Conservation (phyloP, 2,329 filamentous ascomycete genomes). For the Fragosphaeria purpurea region DNA sequence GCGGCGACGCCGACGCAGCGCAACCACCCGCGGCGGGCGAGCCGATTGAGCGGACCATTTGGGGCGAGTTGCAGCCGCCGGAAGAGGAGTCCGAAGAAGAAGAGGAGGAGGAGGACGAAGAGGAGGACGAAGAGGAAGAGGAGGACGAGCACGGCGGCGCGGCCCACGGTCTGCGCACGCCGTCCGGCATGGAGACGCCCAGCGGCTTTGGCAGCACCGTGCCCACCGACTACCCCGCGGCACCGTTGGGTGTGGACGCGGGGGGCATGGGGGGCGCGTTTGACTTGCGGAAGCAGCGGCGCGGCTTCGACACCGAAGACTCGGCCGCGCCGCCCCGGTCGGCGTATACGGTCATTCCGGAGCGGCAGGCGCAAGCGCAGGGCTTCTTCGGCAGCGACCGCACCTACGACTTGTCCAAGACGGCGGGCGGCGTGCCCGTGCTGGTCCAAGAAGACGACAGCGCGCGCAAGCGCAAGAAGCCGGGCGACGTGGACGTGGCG, state of each 20-base stretch:
- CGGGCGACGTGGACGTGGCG: slow-evolving; percentile 86
- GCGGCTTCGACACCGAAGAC: slow-evolving; percentile 83
- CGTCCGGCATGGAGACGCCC: slow-evolving; percentile 65
- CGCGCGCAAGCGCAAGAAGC: slow-evolving; percentile 81
- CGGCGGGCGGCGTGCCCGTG: slow-evolving; percentile 47
- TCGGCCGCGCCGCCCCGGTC: slow-evolving; percentile 57
- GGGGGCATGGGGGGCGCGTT: slow-evolving; percentile 71
- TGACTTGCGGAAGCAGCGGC: slow-evolving; percentile 76
- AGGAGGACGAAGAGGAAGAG: slow-evolving; percentile 64
- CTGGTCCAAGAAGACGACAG: slow-evolving; percentile 70
- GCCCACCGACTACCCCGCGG: slow-evolving; percentile 64
- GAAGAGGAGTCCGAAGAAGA: slow-evolving; percentile 66
- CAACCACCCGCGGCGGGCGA: slow-evolving; percentile 47
- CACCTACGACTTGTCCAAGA: slow-evolving; percentile 70
- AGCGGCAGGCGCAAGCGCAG: slow-evolving; percentile 73
- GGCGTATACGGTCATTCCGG: slow-evolving; percentile 82
- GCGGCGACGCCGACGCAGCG: slow-evolving; percentile 21
- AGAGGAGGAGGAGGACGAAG: slow-evolving; percentile 49
- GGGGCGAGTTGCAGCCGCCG: slow-evolving; percentile 81
- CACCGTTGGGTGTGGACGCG: slow-evolving; percentile 57
- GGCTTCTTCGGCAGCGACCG: slow-evolving; percentile 96
- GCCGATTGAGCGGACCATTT: slow-evolving; percentile 75
- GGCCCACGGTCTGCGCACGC: slow-evolving; percentile 37
- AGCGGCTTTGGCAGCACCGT: slow-evolving; percentile 71
- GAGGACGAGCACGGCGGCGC: slow-evolving; percentile 49